Base-by-base conservation (phyloP, 2,329 filamentous ascomycete genomes). In the Arthrobotrys entomopaga region DNA sequence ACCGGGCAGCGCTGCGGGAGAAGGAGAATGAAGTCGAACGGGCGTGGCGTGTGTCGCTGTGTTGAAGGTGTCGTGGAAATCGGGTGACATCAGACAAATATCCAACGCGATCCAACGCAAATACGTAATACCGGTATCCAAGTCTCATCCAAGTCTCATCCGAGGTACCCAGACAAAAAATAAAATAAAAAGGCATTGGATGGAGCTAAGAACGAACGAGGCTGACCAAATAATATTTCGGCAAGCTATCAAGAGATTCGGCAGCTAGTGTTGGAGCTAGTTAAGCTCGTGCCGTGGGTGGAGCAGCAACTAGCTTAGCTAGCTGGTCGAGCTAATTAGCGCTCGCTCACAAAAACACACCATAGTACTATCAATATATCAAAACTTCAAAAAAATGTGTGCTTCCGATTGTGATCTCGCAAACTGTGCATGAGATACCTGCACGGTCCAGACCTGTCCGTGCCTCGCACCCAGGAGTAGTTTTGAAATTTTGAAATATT, bases 31-130 rank as follows among this genome's bases (percentile, higher is more conserved):
- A 61, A 56, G 48, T 48, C 60, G 65, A 69, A 69, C 65, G 56
- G 65, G 65, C 20, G 24, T 26, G 24, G 24, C 24, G 24, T 26
- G 24, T 26, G 13, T 56, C n/a, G n/a, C n/a, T n/a, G 56, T 19
- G 65, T 69, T 69, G 56, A 56, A 38, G 34, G 52, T 73, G 67
- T 73, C 67, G 67, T 73, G 67, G 43, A 29, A 61, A 73, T 73
- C 67, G 67, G 60, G 60, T 73, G 67, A 73, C 60, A 61, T 11
- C 29, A 2, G 38, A 11, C 48, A 19, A 54, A 49, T 67, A 50
- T 69, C 54, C 65, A 69, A 69, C 65, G 54, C 56, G 15, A 7
- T 48, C 10, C 65, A 69, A 69, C 65, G 19, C 59, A 63, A 26
- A 26, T 7, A 26, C 3, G n/a, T n/a, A n/a, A n/a, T n/a, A n/a